Evolutionary conservation across 148 eudicot species (phyloP).

Genomic region (Limonium bicolor): DNA sequence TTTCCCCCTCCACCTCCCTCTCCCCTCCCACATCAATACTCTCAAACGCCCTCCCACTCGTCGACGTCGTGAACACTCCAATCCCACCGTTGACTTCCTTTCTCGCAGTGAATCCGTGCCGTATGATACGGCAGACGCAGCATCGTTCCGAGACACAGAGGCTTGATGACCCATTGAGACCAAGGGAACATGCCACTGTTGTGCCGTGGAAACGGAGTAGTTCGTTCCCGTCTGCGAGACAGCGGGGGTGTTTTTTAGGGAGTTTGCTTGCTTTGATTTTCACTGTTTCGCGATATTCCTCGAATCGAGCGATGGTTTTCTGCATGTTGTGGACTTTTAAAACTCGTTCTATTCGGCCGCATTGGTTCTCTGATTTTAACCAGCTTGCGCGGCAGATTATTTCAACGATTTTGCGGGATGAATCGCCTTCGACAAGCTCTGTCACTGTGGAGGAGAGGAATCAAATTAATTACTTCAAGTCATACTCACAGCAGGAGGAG

Average conservation of each 20-base stretch:
- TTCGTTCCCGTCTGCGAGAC: slow-evolving; percentile 89
- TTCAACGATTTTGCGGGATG: slow-evolving; percentile 86
- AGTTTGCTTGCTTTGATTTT: slow-evolving; percentile 80
- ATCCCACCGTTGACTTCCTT: slow-evolving; percentile 45
- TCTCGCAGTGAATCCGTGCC: slow-evolving; percentile 61
- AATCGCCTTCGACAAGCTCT: slow-evolving; percentile 84
- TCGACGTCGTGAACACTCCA: slow-evolving; percentile 88
- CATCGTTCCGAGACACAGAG: slow-evolving; percentile 72
- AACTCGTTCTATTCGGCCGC: slow-evolving; percentile 63
- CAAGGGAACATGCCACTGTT: slow-evolving; percentile 55
- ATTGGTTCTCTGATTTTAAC: slow-evolving; percentile 61
- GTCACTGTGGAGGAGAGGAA: slow-evolving; percentile 35
- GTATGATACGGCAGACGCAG: slow-evolving; percentile 67
- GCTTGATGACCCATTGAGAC: slow-evolving; percentile 51
- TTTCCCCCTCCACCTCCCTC: slow-evolving; percentile 19
- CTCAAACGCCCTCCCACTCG: slow-evolving; percentile 86
- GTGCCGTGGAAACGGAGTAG: slow-evolving; percentile 83
- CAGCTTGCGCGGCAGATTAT: slow-evolving; percentile 85
- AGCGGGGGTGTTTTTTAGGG: slow-evolving; percentile 85
- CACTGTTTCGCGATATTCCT: slow-evolving; percentile 76
- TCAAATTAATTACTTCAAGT: no score
- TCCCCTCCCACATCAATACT: slow-evolving; percentile 28
- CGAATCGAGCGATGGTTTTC: slow-evolving; percentile 76
- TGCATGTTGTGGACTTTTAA: slow-evolving; percentile 92
- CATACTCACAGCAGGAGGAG: no score